Evolutionary conservation across 1,139 yeast genomes (phyloP).

Genomic region (Pichia sp.): DNA sequence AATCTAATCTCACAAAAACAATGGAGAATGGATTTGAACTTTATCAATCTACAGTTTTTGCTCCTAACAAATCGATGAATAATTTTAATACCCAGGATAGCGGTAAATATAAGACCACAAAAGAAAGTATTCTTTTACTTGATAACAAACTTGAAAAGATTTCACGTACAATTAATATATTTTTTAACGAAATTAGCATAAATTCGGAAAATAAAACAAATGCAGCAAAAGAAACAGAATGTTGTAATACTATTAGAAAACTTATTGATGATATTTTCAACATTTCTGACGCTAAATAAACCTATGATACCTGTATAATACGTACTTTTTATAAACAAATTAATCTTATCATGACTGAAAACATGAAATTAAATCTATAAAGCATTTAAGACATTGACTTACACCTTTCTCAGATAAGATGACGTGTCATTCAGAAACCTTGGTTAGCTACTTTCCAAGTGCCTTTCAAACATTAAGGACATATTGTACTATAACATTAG

Average conservation of each 20-base stretch:
- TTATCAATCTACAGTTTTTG: constrained; percentile 5
- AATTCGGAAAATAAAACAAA: not conserved
- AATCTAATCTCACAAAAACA: constrained; percentile 10
- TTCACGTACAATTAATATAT: constrained; percentile 11
- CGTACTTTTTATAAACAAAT: not conserved
- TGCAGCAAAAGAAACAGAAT: not conserved
- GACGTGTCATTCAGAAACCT: too few relatives aligned
- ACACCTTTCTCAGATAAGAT: too few relatives aligned
- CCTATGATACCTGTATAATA: not conserved
- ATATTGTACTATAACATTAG: too few relatives aligned
- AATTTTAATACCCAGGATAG: too few relatives aligned
- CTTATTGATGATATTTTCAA: not conserved
- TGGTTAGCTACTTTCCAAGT: too few relatives aligned
- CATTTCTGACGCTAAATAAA: not conserved
- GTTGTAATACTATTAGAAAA: not conserved
- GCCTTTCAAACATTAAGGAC: too few relatives aligned
- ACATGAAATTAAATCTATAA: too few relatives aligned
- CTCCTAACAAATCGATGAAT: constrained; percentile 7
- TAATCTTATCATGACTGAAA: too few relatives aligned
- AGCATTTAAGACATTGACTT: too few relatives aligned
- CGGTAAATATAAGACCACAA: too few relatives aligned
- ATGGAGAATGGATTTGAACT: constrained; percentile 6
- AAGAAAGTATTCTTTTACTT: too few relatives aligned
- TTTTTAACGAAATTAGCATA: constrained; percentile 11
- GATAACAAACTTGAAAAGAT: constrained; percentile 18